Base-by-base conservation (phyloP, 2,329 filamentous ascomycete species). In the Pyrenophora tritici-repentis region DNA sequence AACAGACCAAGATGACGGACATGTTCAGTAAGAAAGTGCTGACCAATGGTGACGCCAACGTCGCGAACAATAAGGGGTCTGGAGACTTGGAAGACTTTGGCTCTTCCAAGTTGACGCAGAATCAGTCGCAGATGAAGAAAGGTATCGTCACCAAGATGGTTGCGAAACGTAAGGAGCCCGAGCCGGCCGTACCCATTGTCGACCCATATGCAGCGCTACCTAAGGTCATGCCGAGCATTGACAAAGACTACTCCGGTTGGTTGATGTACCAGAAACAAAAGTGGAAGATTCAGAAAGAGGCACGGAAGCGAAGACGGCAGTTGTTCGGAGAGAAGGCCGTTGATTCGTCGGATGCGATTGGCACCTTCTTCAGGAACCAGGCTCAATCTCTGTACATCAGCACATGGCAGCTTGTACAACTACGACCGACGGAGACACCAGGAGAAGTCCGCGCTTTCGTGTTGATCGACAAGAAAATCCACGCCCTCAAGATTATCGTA, bases 1-100 rank as follows among this genome's bases (percentile, higher is more conserved):
- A 99, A 79, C 94, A 99, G 76, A 96, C 92, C 78, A 99, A 99
- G 77, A 88, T 99, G 79, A 99, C 93, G 0, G 94, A 97, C 67
- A 79, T 96, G 63, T 96, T 99, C 68, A 80, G 74, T 66, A 88
- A 88, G 70, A 85, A 81, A 38, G 88, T 90, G 0, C 73, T 96
- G 18, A 83, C 85, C 10, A 89, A 93, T 60, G 87, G 90, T 31
- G 80, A 77, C 81, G 84, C 69, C 76, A 95, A 83, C 72, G 76
- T 81, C 16, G 70, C 85, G 38, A 78, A 81, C 41, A 81, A 82
- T 81, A 73, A 84, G 73, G 62, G 83, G 71, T 67, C 78, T 69
- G 55, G 53, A 9, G 91, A 96, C 70, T 79, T 96, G 54, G 92
- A 96, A 69, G 91, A 97, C 72, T 91, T 89, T 63, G 89, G 88